Evolutionary conservation across 805 yeast species (phyloP), one percentile per base, ranked within the genome.

Genomic region (fission yeast (Schizosaccharomyces pombe)): DNA sequence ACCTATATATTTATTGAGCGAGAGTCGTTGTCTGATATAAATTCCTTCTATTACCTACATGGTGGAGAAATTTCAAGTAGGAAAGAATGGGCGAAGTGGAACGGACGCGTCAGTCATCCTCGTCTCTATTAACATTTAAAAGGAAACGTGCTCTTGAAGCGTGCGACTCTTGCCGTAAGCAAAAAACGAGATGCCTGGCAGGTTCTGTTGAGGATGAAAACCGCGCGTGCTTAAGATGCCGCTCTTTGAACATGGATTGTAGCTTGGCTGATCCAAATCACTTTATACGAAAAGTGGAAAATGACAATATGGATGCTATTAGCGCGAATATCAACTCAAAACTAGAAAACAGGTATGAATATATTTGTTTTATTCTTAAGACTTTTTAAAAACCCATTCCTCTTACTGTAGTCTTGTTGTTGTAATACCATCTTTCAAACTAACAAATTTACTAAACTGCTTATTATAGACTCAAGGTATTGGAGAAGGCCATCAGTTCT

Each of bases 41-140:
- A n/a, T n/a, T n/a, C n/a, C n/a, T n/a, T n/a, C n/a, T n/a, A n/a
- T n/a, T n/a, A n/a, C n/a, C n/a, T n/a, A n/a, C n/a, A n/a, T n/a
- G n/a, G n/a, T n/a, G n/a, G n/a, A n/a, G n/a, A n/a, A n/a, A n/a
- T n/a, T n/a, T n/a, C n/a, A n/a, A n/a, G n/a, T n/a, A n/a, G n/a
- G n/a, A n/a, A n/a, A n/a, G n/a, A n/a, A n/a, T n/a, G n/a, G n/a
- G n/a, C n/a, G n/a, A n/a, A n/a, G n/a, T n/a, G n/a, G n/a, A n/a
- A n/a, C 37, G 37, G 8, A 9, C 37, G 65, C 62, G 37, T n/a
- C 49, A 19, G 26, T 30, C 19, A 16, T 24, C 49, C 14, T 43
- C 49, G n/a, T 16, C 28, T 12, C 19, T 43, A 5, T n/a, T 43
- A 16, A 43, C 26, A 29, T n/a, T 43, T 24, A 43, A 43, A 43